Evolutionary conservation across 345 rosid species (phyloP).

Genomic region (Euphorbia lathyris): DNA sequence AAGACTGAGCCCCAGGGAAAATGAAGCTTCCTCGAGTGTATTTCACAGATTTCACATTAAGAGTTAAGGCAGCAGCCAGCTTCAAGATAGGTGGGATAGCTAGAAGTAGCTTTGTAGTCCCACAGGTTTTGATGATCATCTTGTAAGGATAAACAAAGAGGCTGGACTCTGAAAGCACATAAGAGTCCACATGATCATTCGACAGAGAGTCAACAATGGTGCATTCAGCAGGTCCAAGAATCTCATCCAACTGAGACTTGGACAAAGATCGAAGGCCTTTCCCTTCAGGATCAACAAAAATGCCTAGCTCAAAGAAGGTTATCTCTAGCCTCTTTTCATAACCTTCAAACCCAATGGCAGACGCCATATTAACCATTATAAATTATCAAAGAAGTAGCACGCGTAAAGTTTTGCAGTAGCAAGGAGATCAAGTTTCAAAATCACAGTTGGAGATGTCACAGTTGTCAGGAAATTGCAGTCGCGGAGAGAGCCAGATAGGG

Average conservation of each 20-base stretch:
- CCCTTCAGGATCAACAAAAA: conserved; percentile 29
- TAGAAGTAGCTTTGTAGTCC: conserved; percentile 27
- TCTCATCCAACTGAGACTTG: conserved; percentile 25
- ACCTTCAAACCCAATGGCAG: conserved; percentile 37
- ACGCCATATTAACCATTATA: background rate
- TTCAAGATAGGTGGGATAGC: conserved; percentile 26
- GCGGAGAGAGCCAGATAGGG: conserved; percentile 15
- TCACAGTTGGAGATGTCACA: background rate
- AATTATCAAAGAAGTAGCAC: background rate
- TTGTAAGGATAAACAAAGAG: conserved; percentile 32
- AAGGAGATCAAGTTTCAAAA: conserved; percentile 1
- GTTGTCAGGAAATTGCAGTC: conserved; percentile 2
- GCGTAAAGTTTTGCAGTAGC: background rate
- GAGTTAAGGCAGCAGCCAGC: conserved; percentile 13
- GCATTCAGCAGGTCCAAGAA: conserved; percentile 31
- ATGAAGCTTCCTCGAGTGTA: conserved; percentile 33
- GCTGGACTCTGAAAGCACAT: conserved; percentile 32
- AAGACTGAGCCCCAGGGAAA: conserved; percentile 31
- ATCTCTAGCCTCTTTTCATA: conserved; percentile 32
- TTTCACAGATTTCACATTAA: conserved; percentile 21
- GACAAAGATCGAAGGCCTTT: conserved; percentile 22
- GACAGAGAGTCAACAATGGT: conserved; percentile 28
- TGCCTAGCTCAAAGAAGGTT: conserved; percentile 21
- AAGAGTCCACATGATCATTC: conserved; percentile 25
- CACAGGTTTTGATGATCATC: conserved; percentile 33